A percentile compares a stretch with the other conserved stretches of the same genome.
These are phyloP conservation scores for Thelonectria blattea DNA, from an alignment of 2,329 filamentous ascomycete genomes.

Conservation along the genomic window DNA sequence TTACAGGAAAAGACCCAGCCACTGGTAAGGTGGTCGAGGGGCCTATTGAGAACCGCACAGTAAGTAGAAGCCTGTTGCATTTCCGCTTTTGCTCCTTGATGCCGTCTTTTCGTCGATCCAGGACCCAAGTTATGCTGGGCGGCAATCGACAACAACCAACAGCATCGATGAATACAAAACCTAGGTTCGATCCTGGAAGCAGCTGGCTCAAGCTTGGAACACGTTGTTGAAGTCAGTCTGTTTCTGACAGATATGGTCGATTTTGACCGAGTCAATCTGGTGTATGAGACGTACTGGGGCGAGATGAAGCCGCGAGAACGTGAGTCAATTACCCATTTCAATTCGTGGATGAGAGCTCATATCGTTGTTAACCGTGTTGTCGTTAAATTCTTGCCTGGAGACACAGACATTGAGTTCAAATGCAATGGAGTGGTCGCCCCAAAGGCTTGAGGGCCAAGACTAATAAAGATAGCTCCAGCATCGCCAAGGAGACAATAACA, in stretches of 20 bases:
- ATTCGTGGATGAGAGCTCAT: no score
- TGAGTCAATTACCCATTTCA: neutral
- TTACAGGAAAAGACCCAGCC: constrained; percentile 65
- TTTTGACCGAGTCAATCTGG: constrained; percentile 73
- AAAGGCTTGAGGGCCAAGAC: no score
- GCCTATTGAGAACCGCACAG: constrained; percentile 67
- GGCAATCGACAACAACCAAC: neutral
- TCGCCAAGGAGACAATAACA: no score
- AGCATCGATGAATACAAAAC: constrained; percentile 68
- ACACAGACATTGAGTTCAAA: no score
- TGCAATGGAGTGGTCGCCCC: no score
- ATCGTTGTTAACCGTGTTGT: no score
- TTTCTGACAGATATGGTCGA: constrained; percentile 74
- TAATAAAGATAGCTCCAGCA: no score
- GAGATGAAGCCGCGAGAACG: constrained; percentile 11
- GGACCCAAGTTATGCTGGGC: neutral
- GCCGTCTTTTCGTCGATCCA: no score
- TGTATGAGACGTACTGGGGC: constrained; percentile 51
- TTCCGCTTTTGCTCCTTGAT: no score
- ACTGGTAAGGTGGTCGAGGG: constrained; percentile 64
- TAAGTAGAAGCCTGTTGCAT: constrained; percentile 25
- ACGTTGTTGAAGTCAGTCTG: constrained; percentile 72
- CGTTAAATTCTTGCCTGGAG: no score
- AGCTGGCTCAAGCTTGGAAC: constrained; percentile 65
- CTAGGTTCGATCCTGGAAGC: constrained; percentile 70